Base-by-base conservation (phyloP, 495 filamentous ascomycete genomes). In the Hyaloscypha finlandica region DNA sequence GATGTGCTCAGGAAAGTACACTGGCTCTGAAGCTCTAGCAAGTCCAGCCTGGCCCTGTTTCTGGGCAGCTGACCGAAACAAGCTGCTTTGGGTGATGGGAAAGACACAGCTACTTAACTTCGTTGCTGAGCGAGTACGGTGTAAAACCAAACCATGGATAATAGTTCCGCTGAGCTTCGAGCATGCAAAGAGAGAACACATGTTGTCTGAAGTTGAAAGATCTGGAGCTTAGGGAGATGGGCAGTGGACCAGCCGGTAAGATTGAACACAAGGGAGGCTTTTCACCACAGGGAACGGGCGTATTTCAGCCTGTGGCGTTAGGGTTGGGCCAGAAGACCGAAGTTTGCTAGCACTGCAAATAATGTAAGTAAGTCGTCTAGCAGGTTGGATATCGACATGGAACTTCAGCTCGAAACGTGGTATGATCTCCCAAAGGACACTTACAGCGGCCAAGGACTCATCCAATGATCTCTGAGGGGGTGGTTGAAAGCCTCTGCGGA, bases 1-100 rank as follows among this genome's bases (percentile, higher is more conserved):
- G 8, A 29, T 16, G 19, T 56, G 53, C 19, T 25, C 53, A 6
- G 53, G 22, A 30, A 31, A 12, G 29, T 52, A 48, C 20, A 56
- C 61, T 39, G 52, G 31, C 16, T 22, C 52, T 31, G 61, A 51
- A 8, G 45, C 14, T 14, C 22, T 20, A 35, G 61, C 35, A 12
- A 61, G 59, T 48, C 59, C 59, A 25, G 59, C 59, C 14, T 61
- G 59, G 9, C 35, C 35, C 20, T 61, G n/a, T 25, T 25, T 11
- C 14, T 25, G 33, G 3, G 37, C 37, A 9, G 37, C 14, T 33
- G 59, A 45, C 20, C 29, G 33, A 31, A 48, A 61, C 19, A 45
- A 45, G 19, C 59, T 48, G 20, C 19, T 25, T 48, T 61, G 59
- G 20, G 37, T 48, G 33, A 1, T 8, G 9, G 37, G 6, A 30